Evolutionary conservation across 2,329 filamentous ascomycete species (phyloP).

Genomic region (Hirsutella minnesotensis): DNA sequence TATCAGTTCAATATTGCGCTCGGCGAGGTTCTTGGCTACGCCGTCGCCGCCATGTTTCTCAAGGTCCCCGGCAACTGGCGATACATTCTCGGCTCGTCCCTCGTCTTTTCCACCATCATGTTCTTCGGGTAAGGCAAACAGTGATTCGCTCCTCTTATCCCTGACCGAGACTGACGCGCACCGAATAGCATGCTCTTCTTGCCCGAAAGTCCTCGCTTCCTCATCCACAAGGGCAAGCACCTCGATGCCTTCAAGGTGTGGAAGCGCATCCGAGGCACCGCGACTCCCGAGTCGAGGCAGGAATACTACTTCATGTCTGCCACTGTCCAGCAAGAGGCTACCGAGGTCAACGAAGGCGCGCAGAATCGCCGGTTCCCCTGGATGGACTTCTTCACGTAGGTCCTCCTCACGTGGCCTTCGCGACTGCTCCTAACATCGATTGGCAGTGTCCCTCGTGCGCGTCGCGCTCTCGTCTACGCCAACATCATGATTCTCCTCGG

Average conservation of each 20-base stretch:
- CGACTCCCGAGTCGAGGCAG: conserved; percentile 43
- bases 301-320: conserved; percentile 64
- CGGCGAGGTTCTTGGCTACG: conserved; percentile 62
- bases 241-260: conserved; percentile 47
- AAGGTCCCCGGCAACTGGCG: conserved; percentile 60
- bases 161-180: neutral
- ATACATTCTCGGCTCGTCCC: conserved; percentile 60
- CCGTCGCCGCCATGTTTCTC: conserved; percentile 61
- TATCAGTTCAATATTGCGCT: conserved; percentile 70
- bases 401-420: neutral
- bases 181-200: conserved; percentile 55
- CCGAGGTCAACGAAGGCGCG: conserved; percentile 34
- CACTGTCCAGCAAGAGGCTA: conserved; percentile 45
- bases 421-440: neutral
- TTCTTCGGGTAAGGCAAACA: conserved; percentile 16
- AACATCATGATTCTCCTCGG: conserved; percentile 60
- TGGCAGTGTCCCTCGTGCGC: conserved; percentile 43
- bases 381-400: conserved; percentile 59
- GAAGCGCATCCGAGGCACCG: conserved; percentile 57
- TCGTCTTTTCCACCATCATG: conserved; percentile 48
- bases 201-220: conserved; percentile 55
- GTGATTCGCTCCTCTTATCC: neutral
- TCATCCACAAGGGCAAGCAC: conserved; percentile 51
- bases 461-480: conserved; percentile 53
- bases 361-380: conserved; percentile 49